Percentiles rank a stretch among this genome's conserved stretches.
Conservation (phyloP, 495 filamentous ascomycete species). For the Xylaria palmicola region DNA sequence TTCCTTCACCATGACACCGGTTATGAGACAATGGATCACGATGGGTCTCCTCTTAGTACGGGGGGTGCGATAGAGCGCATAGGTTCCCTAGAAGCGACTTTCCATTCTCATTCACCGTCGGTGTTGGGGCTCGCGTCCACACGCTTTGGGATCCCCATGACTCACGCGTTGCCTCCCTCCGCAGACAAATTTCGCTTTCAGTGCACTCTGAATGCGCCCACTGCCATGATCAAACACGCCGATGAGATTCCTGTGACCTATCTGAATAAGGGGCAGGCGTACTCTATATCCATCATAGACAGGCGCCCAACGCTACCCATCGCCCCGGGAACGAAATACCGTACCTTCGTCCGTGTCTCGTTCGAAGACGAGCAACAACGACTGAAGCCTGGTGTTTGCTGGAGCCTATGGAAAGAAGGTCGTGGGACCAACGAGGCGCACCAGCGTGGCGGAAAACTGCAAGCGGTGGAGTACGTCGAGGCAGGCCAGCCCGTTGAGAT, state of each 20-base stretch:
- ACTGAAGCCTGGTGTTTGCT: constrained; percentile 75
- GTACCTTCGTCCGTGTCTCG: constrained; percentile 85
- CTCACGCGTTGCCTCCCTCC: constrained; percentile 39
- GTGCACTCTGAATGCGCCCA: constrained; percentile 86
- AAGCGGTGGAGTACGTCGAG: constrained; percentile 93
- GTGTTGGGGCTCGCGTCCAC: constrained; percentile 42
- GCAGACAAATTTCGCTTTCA: constrained; percentile 82
- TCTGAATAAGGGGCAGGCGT: constrained; percentile 94
- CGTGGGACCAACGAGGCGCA: constrained; percentile 86
- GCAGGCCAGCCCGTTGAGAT: constrained; percentile 65
- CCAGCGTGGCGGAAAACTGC: constrained; percentile 78
- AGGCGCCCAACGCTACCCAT: constrained; percentile 48
- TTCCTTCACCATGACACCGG: constrained; percentile 75
- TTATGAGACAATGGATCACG: constrained; percentile 75
- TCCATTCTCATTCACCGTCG: constrained; percentile 47
- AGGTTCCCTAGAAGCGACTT: constrained; percentile 49
- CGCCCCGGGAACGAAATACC: constrained; percentile 59
- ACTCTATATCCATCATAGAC: constrained; percentile 77
- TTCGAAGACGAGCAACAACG: constrained; percentile 94
- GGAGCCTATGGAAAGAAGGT: constrained; percentile 96
- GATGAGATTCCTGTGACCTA: constrained; percentile 94
- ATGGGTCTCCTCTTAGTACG: constrained; percentile 60
- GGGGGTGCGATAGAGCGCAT: constrained; percentile 46
- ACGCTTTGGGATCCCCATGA: constrained; percentile 43
- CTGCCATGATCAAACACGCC: constrained; percentile 87